phyloP scores from a whole-genome alignment of 139 green algal genomes.

The Helicosporidium sp. region DNA sequence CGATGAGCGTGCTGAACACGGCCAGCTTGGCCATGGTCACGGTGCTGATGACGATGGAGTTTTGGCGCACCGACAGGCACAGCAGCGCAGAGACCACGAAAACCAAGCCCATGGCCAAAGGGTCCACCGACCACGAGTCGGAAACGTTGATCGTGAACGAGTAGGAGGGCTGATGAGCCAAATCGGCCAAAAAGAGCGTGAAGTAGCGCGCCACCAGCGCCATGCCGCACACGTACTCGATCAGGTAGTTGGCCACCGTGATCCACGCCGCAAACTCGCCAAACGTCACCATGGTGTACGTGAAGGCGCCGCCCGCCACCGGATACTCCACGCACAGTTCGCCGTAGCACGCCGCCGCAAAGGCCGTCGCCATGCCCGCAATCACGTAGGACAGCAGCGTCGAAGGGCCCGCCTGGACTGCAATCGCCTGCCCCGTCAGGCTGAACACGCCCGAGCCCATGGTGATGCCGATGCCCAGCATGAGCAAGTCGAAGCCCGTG shows the following conservation, averaged over 20 bases:
- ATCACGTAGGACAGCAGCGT: conserved; percentile 11
- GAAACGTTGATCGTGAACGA: neutral
- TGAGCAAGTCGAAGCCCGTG: conserved; percentile 7
- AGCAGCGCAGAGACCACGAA: conserved; percentile 9
- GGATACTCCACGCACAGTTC: conserved; percentile 17
- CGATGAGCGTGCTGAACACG: conserved; percentile 4
- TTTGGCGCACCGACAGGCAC: conserved; percentile 5
- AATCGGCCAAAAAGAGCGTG: conserved; percentile 3
- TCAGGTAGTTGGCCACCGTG: conserved; percentile 7
- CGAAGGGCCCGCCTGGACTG: too few species aligned
- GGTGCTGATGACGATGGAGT: conserved; percentile 7
- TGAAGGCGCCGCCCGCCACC: conserved; percentile 15
- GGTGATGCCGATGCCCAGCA: conserved; percentile 15
- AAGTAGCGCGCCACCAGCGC: conserved; percentile 13
- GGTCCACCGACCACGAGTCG: conserved; percentile 4
- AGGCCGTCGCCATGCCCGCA: conserved; percentile 1
- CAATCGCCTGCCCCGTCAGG: conserved; percentile 10
- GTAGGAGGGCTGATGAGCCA: neutral
- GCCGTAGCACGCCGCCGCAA: conserved; percentile 12
- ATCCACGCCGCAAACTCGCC: conserved; percentile 15
- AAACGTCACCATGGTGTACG: conserved; percentile 16
- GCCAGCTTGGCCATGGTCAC: conserved; percentile 8
- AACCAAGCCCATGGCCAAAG: conserved; percentile 6
- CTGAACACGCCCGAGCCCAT: conserved; percentile 8
- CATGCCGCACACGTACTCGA: conserved; percentile 16